Percentiles rank a stretch among this genome's conserved stretches.
Conservation (phyloP, 2,329 filamentous ascomycete genomes). For the Ophiocordyceps unilateralis region DNA sequence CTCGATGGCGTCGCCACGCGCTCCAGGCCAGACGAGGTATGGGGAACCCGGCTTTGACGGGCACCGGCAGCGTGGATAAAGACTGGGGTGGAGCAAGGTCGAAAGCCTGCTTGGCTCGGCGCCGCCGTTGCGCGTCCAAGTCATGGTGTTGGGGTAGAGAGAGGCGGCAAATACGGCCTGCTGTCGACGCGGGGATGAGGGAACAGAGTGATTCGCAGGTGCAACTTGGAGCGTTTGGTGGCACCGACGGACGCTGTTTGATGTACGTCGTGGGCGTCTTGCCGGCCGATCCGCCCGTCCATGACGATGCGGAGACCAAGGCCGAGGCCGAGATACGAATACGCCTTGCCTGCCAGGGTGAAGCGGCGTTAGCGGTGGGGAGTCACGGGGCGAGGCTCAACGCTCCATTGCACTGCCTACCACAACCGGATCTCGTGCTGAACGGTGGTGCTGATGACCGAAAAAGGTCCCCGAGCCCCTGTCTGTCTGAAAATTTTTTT, state of each 20-base stretch:
- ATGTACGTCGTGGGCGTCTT: neutral
- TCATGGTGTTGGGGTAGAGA: neutral
- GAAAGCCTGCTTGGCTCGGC: neutral
- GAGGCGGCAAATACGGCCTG: too few species aligned
- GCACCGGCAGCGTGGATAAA: neutral
- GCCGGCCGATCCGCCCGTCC: neutral
- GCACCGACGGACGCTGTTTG: neutral
- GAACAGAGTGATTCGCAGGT: neutral
- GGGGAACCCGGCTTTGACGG: neutral
- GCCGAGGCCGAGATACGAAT: neutral
- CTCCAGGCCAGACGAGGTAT: neutral
- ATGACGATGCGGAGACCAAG: neutral
- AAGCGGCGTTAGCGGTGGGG: neutral
- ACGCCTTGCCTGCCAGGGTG: neutral
- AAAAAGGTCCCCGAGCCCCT: too few species aligned
- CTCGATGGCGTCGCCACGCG: neutral
- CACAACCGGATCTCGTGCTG: too few species aligned
- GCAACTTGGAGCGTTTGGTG: neutral
- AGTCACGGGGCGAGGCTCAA: too few species aligned
- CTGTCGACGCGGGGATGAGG: too few species aligned
- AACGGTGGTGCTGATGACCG: too few species aligned
- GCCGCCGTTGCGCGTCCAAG: neutral
- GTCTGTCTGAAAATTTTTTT: too few species aligned
- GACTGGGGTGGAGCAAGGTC: neutral
- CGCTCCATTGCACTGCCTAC: too few species aligned